Evolutionary conservation across 2,329 filamentous ascomycete genomes (phyloP), one percentile per base, ranked within the genome.

Genomic region (Microdochium paspali): DNA sequence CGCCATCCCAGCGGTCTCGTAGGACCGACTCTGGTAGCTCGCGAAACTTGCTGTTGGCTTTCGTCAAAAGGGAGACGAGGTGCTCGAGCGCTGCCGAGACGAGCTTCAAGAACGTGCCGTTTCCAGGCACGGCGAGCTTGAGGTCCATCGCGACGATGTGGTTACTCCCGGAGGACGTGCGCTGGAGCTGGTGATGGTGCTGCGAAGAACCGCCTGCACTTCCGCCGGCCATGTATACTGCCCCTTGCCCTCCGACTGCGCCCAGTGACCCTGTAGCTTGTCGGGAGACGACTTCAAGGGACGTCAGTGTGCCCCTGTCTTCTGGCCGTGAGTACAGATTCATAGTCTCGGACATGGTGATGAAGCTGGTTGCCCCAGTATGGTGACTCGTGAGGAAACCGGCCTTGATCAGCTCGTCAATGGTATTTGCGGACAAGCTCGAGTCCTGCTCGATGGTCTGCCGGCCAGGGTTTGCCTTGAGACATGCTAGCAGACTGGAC

Each of bases 1-100:
- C 82, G 12, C 84, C 85, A 52, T 89, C 80, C 79, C 86, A 90
- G 45, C 80, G 74, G 62, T 89, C 84, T 32, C 71, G 70, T 32
- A 90, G 66, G 53, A 80, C 65, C 32, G 68, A 66, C 61, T 84
- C 73, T 1, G 84, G 79, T 26, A 75, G 76, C 64, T 88, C 84
- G 42, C 76, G 74, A 63, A 75, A 80, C 47, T 71, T 74, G 12
- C 77, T 79, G 59, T 77, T 78, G 15, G 67, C 68, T 24, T 77
- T 78, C 13, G 67, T 68, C 24, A 90, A 63, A 26, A 86, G 65
- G 5, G 69, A 67, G 1, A 80, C 62, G 0, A 90, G 64, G 61
- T 87, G 84, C 23, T 73, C 71, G 13, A 85, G 72, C 2, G 80
- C 79, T 28, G 71, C 72, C 20, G 77, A 71, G 0, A 84, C 69